Base-by-base conservation (phyloP, 208 protist species). In the Tritrichomonas foetus region DNA sequence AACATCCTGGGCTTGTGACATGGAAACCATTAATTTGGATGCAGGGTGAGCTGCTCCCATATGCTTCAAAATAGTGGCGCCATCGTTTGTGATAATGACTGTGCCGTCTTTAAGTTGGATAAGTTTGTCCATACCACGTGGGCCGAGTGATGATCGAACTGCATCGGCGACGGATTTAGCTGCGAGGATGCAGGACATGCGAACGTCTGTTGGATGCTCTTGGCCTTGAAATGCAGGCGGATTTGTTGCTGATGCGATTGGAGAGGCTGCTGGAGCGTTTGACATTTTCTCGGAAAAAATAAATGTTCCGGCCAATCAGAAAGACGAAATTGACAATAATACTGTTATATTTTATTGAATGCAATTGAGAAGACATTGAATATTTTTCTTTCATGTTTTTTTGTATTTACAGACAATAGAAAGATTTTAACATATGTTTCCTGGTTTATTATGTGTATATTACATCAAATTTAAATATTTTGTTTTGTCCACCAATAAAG, bases 41-140 rank as follows among this genome's bases (percentile, higher is more conserved):
- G 97, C 97, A 84, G 99, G 99, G 96, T 99, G 98, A 39, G 96
- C 95, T 47, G 99, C 97, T 93, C 99, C 95, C 80, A 99, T 97
- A 72, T 98, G 96, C 69, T 98, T 96, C 36, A 99, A 95, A 95
- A 99, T 99, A 27, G 99, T 99, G 27, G 99, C 99, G 44, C 99
- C 99, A 96, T 99, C 99, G 96, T 99, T 99, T 44, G 98, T 99
- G 96, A 99, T 99, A 69, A 99, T 96, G 44, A 99, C 98, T 95
- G 99, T 98, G 82, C 97, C 97, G 75, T 96, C 97, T 39, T 95
- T 94, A 66, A 96, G 94, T 93, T 94, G 94, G 72, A 98, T 97
- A 95, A 96, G 98, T 94, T 98, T 99, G 94, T 99, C 99, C 98
- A 99, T 99, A 75, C 99, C 99, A 33, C 97, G 96, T n/a, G 99